Percentiles rank a stretch among this genome's conserved stretches.
Conservation (phyloP, 257 asterid genomes). For the Knoxia roxburghii region DNA sequence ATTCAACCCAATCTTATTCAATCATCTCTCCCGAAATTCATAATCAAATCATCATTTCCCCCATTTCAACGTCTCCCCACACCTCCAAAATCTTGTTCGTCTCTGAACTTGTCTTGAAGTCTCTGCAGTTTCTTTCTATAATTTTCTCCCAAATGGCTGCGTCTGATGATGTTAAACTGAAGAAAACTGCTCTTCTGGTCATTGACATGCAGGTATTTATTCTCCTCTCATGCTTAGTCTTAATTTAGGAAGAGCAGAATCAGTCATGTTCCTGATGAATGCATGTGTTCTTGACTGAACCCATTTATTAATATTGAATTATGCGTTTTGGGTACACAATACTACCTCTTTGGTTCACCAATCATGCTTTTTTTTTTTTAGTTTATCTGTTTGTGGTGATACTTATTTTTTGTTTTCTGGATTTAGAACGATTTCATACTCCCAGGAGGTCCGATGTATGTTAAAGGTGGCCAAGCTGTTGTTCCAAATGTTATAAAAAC, state of each 20-base stretch:
- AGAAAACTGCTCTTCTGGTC: slow-evolving; percentile 67
- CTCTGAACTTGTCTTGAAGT: too few relatives aligned
- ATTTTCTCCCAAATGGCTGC: slow-evolving; percentile 35
- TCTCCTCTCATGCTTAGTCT: background rate
- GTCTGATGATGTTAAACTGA: slow-evolving; percentile 46
- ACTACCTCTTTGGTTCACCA: too few relatives aligned
- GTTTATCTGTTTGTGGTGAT: background rate
- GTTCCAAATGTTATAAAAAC: slow-evolving; percentile 64
- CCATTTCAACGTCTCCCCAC: too few relatives aligned
- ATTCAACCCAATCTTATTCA: too few relatives aligned
- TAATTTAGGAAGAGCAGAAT: background rate
- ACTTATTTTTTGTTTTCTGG: too few relatives aligned
- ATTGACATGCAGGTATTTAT: slow-evolving; percentile 78
- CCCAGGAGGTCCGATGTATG: slow-evolving; percentile 56
- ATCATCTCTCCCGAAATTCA: too few relatives aligned
- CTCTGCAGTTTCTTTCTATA: too few relatives aligned
- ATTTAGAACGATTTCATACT: slow-evolving; percentile 73
- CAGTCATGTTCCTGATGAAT: background rate
- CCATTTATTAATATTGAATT: background rate
- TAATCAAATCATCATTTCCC: too few relatives aligned
- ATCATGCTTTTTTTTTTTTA: background rate
- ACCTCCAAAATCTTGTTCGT: too few relatives aligned
- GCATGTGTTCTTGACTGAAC: background rate
- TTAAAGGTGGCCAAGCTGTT: slow-evolving; percentile 57
- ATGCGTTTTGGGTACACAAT: too few relatives aligned